Conservation (phyloP, 768 basidiomycete species). For the Mycena rosella region DNA sequence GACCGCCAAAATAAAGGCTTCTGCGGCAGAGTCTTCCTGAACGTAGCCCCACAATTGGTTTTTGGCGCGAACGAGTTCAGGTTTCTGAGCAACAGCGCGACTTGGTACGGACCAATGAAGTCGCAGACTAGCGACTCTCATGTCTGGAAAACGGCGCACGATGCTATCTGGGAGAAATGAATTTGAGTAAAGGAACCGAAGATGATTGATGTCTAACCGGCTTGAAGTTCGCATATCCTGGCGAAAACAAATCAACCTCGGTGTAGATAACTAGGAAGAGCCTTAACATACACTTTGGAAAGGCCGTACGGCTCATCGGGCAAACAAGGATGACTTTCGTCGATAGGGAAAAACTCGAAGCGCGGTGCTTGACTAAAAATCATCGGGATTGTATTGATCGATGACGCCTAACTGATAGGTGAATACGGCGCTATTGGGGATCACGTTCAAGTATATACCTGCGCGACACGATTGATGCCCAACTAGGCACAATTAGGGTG, state of each 20-base stretch:
- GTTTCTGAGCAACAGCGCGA: conserved; percentile 46
- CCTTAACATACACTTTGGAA: conserved; percentile 68
- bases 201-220: conserved; percentile 40
- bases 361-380: conserved; percentile 58
- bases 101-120: conserved; percentile 65
- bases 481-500: conserved; percentile 51
- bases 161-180: conserved; percentile 56
- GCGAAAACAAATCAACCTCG: not conserved
- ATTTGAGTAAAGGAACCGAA: not conserved
- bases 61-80: conserved; percentile 47
- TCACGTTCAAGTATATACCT: conserved; percentile 34
- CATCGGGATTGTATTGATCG: conserved; percentile 70
- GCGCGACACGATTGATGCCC: conserved; percentile 70
- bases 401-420: conserved; percentile 58
- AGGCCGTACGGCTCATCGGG: conserved; percentile 81
- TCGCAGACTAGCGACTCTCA: conserved; percentile 80
- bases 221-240: conserved; percentile 76
- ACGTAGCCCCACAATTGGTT: conserved; percentile 78
- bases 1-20: conserved; percentile 74
- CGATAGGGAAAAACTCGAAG: conserved; percentile 76
- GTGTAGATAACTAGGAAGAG: not conserved
- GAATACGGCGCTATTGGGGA: too few species aligned
- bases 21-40: conserved; percentile 72
- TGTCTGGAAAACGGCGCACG: conserved; percentile 67
- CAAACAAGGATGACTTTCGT: conserved; percentile 71